Percentiles rank a stretch among this genome's conserved stretches.
Evolutionary conservation across 2,329 filamentous ascomycete species (phyloP).

Genomic region (Madurella fahalii): DNA sequence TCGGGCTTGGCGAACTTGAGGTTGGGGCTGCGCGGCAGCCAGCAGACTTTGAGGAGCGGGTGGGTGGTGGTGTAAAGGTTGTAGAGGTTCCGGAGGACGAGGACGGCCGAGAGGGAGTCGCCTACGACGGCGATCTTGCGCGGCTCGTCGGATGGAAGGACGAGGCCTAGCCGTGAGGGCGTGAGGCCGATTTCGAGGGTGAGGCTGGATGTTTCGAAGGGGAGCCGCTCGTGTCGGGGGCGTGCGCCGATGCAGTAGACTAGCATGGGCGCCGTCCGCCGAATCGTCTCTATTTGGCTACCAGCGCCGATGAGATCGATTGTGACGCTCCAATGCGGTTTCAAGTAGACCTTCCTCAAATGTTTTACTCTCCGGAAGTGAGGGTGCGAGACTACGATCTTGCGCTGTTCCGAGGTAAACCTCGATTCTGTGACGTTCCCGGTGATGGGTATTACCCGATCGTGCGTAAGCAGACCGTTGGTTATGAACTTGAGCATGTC

Average conservation of each 20-base stretch:
- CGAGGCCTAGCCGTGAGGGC: background rate
- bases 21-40: constrained; percentile 12
- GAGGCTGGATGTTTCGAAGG: background rate
- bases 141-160: background rate
- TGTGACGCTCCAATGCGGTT: constrained; percentile 5
- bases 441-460: constrained; percentile 6
- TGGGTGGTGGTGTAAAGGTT: constrained; percentile 6
- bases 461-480: constrained; percentile 11
- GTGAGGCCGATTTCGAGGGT: constrained; percentile 14
- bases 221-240: background rate
- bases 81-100: constrained; percentile 19
- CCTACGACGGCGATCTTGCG: constrained; percentile 20
- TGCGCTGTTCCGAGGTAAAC: no score
- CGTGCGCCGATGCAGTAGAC: constrained; percentile 20
- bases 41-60: constrained; percentile 11
- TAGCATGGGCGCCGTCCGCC: constrained; percentile 12
- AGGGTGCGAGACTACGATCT: no score
- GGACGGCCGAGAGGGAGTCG: constrained; percentile 19
- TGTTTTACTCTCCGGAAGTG: no score
- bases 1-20: constrained; percentile 13
- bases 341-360: no score
- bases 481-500: constrained; percentile 22
- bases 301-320: background rate
- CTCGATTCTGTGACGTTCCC: constrained; percentile 3
- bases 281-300: background rate